Evolutionary conservation across 2,329 filamentous ascomycete genomes (phyloP), one percentile per base, ranked within the genome.

Genomic region (Fusarium compactum): DNA sequence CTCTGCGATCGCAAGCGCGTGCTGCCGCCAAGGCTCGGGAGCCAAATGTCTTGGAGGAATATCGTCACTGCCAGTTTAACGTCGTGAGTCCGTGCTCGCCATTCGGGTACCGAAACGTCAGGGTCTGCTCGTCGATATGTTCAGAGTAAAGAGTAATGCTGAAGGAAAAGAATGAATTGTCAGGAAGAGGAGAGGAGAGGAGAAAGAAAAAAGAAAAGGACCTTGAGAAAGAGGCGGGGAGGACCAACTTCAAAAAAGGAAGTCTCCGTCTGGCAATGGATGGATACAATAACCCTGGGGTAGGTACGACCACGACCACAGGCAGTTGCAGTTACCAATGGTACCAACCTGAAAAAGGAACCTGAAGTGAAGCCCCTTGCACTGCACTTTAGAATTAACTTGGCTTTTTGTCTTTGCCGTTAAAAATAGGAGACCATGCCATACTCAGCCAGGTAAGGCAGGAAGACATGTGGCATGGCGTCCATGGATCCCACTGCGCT

Each of bases 21-120:
- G 57, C 47, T 70, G 72, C 72, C 62, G 72, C 72, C 69, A 72
- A 73, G 72, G 70, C 68, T 71, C 69, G 69, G 69, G 70, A 72
- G 69, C 69, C 66, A 71, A 43, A 66, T 53, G 56, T 61, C 59
- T 69, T 58, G 41, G 41, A 40, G 30, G 32, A 38, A 32, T 54
- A 45, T 52, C 46, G 54, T 54, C 51, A 51, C 60, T 52, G 44
- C 38, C 62, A 45, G n/a, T 55, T 51, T 52, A 29, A 52, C 24
- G 58, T 60, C 32, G 60, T 41, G 50, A 65, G 56, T 58, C 63
- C 48, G 63, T 70, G 64, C 63, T 71, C 47, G 53, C 25, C 50
- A n/a, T 24, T 54, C 24, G 38, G 25, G 38, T 32, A 29, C 57
- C 41, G 46, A 32, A 29, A 38, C 40, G 44, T 30, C 29, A 46